Evolutionary conservation across 2,329 filamentous ascomycete species (phyloP), one percentile per base, ranked within the genome.

Genomic region (Monilinia vaccinii-corymbosi): DNA sequence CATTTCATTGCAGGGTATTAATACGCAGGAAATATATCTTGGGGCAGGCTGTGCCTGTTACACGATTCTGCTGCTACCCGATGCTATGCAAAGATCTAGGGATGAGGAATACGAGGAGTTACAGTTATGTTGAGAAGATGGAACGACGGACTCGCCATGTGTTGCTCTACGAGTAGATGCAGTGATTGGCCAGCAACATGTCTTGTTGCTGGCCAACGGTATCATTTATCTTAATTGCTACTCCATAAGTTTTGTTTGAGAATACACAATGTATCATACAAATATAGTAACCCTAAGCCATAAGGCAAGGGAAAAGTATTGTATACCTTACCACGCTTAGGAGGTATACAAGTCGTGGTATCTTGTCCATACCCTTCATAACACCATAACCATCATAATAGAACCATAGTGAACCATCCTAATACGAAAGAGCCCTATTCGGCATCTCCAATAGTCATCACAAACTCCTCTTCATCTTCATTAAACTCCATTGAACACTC

Each of bases 391-490:
- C 50, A 31, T 42, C 38, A 44, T 53, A 16, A 53, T 44, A 44
- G 4, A 53, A 53, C 50, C 36, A 44, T 21, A 32, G 9, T 6
- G n/a, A n/a, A 16, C 14, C 13, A 21, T 21, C 28, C 13, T 21
- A 2, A 42, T 16, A 44, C 13, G 44, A 53, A 42, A 28, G 6
- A 28, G 2, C 2, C 11, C n/a, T 47, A 45, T 45, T 59, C 56
- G 6, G 28, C 13, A 32, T n/a, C 48, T 36, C 60, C 61, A 11
- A 83, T 67, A 62, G 78, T 78, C 63, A 86, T 71, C 69, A 84
- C 77, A 65, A 85, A 84, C 34, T 81, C 77, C 21, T 82, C 80
- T 32, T 71, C 71, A 4, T 81, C 75, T 4, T 78, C 77, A 16
- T 69, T 67, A 38, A 60, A 63, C 28, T 56, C 75, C 70, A 60